Evolutionary conservation across 2,329 filamentous ascomycete species (phyloP), one percentile per base, ranked within the genome.

Genomic region (Graphium sp.): DNA sequence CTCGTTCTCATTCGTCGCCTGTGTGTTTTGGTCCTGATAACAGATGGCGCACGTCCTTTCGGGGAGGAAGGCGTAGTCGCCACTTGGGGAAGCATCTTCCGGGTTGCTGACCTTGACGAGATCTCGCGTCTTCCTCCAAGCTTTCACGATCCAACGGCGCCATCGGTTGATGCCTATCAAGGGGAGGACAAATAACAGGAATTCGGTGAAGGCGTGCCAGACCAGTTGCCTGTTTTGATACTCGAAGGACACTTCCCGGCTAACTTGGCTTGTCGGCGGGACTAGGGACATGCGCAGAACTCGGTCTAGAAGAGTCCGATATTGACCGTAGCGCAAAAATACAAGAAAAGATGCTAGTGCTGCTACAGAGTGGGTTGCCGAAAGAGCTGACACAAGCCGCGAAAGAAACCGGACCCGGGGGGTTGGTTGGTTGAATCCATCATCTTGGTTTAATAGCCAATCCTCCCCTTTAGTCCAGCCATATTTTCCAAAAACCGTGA

Each of bases 141-240:
- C 73, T 36, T 84, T 69, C 13, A 69, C 64, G n/a, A 94, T 59
- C 77, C 87, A 93, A 39, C 85, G 68, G 33, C 83, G 71, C 89
- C 89, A 98, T 38, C 84, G 71, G 43, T 80, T 77, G 40, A 98
- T 87, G 29, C 89, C 89, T 23, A 98, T 80, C n/a, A 98, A 66
- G 0, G 89, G 89, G n/a, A 98, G 63, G 12, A 95, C 68, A 49
- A 95, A 98, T 18, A 98, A 67, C n/a, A 98, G 61, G 42, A 98
- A 98, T 49, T 98, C 89, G 16, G 89, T 98, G 44, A 98, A 93
- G n/a, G 89, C 89, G 53, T 98, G 89, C 89, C 89, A 98, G 21
- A 98, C 89, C 8, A 98, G 71, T 54, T 98, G 89, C 26, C 89
- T 75, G 49, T 98, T 98, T 28, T 95, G 69, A 44, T 94, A 95